A percentile compares a stretch with the other conserved stretches of the same genome.
Conservation (phyloP, 768 basidiomycete genomes). For the Agrocybe pediades region DNA sequence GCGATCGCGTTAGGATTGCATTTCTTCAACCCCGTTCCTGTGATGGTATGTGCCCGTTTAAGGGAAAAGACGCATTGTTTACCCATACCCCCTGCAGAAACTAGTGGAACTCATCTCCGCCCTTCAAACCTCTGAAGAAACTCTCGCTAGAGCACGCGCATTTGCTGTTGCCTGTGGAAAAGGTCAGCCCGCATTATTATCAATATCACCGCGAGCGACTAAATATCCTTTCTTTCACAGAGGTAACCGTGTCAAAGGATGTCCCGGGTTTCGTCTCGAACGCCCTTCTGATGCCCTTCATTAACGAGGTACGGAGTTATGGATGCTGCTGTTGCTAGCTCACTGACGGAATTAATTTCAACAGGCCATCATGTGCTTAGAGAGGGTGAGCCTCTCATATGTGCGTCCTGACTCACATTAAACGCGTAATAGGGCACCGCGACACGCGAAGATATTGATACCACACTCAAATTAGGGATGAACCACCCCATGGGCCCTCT, state of each 20-base stretch:
- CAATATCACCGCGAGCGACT: neutral
- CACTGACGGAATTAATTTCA: conserved; percentile 3
- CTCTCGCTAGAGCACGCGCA: conserved; percentile 71
- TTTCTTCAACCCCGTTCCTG: conserved; percentile 97
- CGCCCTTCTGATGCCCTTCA: conserved; percentile 94
- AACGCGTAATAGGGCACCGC: conserved; percentile 68
- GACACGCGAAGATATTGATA: conserved; percentile 93
- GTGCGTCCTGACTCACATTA: neutral
- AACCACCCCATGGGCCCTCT: conserved; percentile 94
- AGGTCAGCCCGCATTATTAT: conserved; percentile 42
- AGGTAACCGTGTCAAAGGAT: conserved; percentile 89
- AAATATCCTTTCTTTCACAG: conserved; percentile 37
- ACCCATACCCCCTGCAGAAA: conserved; percentile 50
- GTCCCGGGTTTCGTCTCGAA: conserved; percentile 97
- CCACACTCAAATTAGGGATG: conserved; percentile 92
- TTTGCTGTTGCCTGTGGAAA: conserved; percentile 93
- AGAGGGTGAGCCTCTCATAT: conserved; percentile 58
- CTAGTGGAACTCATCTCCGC: conserved; percentile 95
- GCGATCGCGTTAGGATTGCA: conserved; percentile 61
- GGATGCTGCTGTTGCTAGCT: neutral
- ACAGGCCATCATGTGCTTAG: conserved; percentile 89
- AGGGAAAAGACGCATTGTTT: neutral
- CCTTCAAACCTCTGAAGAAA: conserved; percentile 82
- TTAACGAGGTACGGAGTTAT: conserved; percentile 74
- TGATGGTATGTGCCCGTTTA: conserved; percentile 65